A percentile compares a stretch with the other conserved stretches of the same genome.
Conservation (phyloP, 805 yeast species). For the Yamadazyma scolyti region DNA sequence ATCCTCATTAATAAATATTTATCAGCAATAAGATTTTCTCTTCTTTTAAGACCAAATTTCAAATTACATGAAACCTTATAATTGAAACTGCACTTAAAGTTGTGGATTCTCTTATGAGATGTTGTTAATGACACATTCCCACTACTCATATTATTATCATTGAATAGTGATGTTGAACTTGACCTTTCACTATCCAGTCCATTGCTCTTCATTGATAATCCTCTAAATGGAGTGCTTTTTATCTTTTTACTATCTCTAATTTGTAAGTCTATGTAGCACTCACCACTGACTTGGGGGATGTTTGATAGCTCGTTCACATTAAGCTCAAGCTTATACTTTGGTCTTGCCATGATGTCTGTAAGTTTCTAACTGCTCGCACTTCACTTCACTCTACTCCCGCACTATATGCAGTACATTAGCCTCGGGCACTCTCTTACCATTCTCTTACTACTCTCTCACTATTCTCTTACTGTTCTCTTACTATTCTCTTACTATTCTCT, state of each 20-base stretch:
- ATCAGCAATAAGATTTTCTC: constrained; percentile 36
- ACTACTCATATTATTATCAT: not conserved
- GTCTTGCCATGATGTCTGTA: no score
- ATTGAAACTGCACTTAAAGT: constrained; percentile 38
- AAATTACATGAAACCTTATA: constrained; percentile 32
- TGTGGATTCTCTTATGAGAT: constrained; percentile 28
- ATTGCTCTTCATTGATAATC: constrained; percentile 8
- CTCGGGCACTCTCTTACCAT: no score
- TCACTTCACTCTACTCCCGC: no score
- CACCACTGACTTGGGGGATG: constrained; percentile 75
- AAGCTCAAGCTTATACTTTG: constrained; percentile 60
- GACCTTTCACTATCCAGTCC: not conserved
- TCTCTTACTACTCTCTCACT: no score
- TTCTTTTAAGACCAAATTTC: constrained; percentile 37
- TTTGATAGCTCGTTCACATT: constrained; percentile 70
- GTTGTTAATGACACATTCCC: constrained; percentile 26
- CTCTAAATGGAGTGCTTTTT: constrained; percentile 8
- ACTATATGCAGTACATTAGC: no score
- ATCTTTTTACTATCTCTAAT: constrained; percentile 45
- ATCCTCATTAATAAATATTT: constrained; percentile 40
- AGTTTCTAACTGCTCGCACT: no score
- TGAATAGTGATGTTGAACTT: not conserved
- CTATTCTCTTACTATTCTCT: no score
- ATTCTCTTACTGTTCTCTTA: no score
- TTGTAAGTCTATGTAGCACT: constrained; percentile 61